Base-by-base conservation (phyloP, 306 rosid species). In the Carpinus viminea region DNA sequence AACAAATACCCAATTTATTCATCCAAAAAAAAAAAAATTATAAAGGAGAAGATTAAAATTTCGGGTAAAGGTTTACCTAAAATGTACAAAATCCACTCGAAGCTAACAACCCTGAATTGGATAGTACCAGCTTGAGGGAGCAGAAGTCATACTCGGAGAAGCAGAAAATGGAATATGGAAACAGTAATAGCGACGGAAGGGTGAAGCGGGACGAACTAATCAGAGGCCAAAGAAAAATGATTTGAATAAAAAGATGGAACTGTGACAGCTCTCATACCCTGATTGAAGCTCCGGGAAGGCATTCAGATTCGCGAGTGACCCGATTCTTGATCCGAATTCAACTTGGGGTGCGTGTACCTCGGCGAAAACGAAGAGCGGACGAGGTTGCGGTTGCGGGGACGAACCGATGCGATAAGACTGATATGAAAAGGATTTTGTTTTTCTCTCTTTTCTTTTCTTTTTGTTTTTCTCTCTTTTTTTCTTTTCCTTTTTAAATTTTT, bases 391-490 rank as follows among this genome's bases (percentile, higher is more conserved):
- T 53, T 47, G 36, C n/a, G 65, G 43, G 24, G 68, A 66, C 4
- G 59, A 55, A 41, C 46, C 8, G 70, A 73, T 4, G 80, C 15
- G 72, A 75, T 72, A 79, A 74, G 83, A 74, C 51, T 4, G 26
- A 47, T 34, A 79, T 41, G 48, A 50, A 45, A 16, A 34, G 8
- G 21, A 2, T 16, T 66, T 66, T n/a, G 18, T 17, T 41, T 41
- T 41, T 17, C 26, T 36, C 24, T 3, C 24, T 65, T 2, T 38
- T 18, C 3, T 17, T n/a, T 34, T 1, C 5, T 15, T 28, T 16
- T 12, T 28, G 15, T 2, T 4, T 7, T 59, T 59, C n/a, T n/a
- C n/a, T n/a, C n/a, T n/a, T n/a, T n/a, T n/a, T 59, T 3, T 5
- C n/a, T n/a, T n/a, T n/a, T n/a, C n/a, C n/a, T 34, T 59, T 9